These are phyloP conservation scores for Fusarium heterosporum DNA, from an alignment of 2,329 filamentous ascomycete genomes.

Conservation along the genomic window DNA sequence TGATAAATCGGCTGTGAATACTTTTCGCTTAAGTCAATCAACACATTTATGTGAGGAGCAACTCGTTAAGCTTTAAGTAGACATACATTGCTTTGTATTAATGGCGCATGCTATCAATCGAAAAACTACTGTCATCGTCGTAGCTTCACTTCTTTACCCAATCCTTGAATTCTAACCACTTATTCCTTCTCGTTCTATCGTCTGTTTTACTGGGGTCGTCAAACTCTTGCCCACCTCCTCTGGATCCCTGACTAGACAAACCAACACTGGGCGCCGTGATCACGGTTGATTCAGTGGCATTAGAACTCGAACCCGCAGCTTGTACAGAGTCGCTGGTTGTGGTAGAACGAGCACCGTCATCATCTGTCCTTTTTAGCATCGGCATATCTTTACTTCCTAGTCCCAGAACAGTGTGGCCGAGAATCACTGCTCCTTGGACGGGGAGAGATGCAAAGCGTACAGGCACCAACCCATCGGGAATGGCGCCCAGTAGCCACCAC, in stretches of 20 bases:
- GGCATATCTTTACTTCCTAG: neutral
- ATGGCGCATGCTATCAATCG: neutral
- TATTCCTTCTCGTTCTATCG: neutral
- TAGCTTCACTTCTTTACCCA: neutral
- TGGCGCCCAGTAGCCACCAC: constrained; percentile 7
- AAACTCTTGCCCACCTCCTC: fast-evolving
- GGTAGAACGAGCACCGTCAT: neutral
- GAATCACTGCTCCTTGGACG: neutral
- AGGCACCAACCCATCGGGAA: neutral
- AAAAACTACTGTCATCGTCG: neutral
- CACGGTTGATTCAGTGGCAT: constrained; percentile 1
- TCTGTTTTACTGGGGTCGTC: fast-evolving
- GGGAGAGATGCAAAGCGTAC: neutral
- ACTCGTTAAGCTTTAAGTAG: no score
- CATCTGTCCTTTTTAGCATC: neutral
- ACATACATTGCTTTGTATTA: neutral
- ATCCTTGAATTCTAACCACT: neutral
- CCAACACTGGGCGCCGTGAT: constrained; percentile 9
- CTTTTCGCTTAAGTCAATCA: no score
- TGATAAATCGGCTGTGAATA: no score
- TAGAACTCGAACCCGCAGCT: neutral
- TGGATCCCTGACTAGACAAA: neutral
- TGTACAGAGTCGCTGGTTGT: neutral
- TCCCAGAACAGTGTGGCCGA: constrained; percentile 2
- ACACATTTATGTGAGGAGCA: no score